Percentiles rank a stretch among this genome's conserved stretches.
Conservation (phyloP, 768 basidiomycete species). For the Tubosaeta sp. region DNA sequence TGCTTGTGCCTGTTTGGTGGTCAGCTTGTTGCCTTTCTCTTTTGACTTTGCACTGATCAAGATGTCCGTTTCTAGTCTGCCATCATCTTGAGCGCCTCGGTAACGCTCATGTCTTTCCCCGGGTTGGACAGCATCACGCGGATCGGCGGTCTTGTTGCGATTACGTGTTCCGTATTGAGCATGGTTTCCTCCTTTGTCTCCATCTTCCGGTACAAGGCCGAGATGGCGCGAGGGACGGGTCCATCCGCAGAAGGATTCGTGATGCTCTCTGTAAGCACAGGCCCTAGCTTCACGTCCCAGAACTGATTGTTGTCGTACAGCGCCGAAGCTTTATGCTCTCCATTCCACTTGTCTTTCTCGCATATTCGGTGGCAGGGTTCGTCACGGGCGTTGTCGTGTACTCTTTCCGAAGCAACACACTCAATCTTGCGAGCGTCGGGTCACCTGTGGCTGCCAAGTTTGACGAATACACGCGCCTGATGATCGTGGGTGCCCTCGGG, state of each 20-base stretch:
- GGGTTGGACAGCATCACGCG: constrained; percentile 63
- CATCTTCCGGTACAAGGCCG: constrained; percentile 65
- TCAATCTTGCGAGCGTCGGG: constrained; percentile 33
- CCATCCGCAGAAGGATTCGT: constrained; percentile 54
- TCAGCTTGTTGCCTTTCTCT: constrained; percentile 32
- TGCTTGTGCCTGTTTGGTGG: constrained; percentile 61
- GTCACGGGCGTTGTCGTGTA: constrained; percentile 62
- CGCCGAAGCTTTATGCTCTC: constrained; percentile 60
- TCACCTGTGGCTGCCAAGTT: constrained; percentile 40
- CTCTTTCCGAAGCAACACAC: constrained; percentile 50
- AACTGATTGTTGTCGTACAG: constrained; percentile 12
- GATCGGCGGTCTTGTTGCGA: constrained; percentile 61
- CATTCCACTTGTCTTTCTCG: constrained; percentile 68
- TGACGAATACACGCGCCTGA: constrained; percentile 59
- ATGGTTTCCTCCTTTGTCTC: constrained; percentile 68
- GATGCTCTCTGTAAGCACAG: constrained; percentile 38
- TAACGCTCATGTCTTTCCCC: constrained; percentile 77
- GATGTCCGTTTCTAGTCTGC: constrained; percentile 53
- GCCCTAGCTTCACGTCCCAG: constrained; percentile 5
- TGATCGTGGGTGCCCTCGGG: constrained; percentile 59
- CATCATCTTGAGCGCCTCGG: constrained; percentile 73
- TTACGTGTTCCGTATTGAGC: constrained; percentile 64
- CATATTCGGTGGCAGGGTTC: constrained; percentile 68
- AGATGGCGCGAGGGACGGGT: constrained; percentile 49
- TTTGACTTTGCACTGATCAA: constrained; percentile 4